Conservation (phyloP, 1,139 yeast species). For the Nematodospora anomalae region DNA sequence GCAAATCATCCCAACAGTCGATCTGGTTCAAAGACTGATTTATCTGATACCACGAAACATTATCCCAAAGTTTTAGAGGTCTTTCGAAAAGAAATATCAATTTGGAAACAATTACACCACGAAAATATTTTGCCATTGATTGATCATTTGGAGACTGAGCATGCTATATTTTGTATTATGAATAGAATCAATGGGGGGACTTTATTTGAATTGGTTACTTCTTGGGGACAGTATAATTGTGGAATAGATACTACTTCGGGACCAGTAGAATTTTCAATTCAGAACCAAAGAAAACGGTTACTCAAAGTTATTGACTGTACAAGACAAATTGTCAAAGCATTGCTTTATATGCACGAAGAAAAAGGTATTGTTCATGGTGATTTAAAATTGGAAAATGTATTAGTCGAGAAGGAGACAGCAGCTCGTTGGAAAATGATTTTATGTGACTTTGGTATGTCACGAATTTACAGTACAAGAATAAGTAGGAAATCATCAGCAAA, state of each 20-base stretch:
- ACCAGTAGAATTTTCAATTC: constrained; percentile 32
- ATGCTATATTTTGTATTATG: constrained; percentile 71
- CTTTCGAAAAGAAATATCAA: constrained; percentile 67
- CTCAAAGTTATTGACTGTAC: constrained; percentile 19
- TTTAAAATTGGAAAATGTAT: constrained; percentile 80
- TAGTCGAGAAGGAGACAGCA: constrained; percentile 44
- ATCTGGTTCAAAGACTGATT: constrained; percentile 10
- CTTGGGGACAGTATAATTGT: constrained; percentile 55
- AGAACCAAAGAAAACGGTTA: constrained; percentile 26
- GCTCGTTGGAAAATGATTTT: constrained; percentile 41
- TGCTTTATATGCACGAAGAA: constrained; percentile 67
- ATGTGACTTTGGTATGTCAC: constrained; percentile 89
- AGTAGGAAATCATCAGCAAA: constrained; percentile 26
- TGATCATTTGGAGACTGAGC: constrained; percentile 59
- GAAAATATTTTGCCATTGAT: constrained; percentile 63
- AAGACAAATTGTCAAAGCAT: constrained; percentile 59
- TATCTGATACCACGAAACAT: constrained; percentile 11
- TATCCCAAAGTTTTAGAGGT: constrained; percentile 43
- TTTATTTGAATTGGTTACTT: constrained; percentile 69
- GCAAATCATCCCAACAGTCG: constrained; percentile 3
- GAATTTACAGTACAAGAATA: constrained; percentile 33
- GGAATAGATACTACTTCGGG: constrained; percentile 30
- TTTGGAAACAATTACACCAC: constrained; percentile 62
- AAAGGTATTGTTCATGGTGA: constrained; percentile 84
- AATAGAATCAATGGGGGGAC: constrained; percentile 79